Base-by-base conservation (phyloP, 1,139 yeast genomes). In the Nakaseomyces delphensis region DNA sequence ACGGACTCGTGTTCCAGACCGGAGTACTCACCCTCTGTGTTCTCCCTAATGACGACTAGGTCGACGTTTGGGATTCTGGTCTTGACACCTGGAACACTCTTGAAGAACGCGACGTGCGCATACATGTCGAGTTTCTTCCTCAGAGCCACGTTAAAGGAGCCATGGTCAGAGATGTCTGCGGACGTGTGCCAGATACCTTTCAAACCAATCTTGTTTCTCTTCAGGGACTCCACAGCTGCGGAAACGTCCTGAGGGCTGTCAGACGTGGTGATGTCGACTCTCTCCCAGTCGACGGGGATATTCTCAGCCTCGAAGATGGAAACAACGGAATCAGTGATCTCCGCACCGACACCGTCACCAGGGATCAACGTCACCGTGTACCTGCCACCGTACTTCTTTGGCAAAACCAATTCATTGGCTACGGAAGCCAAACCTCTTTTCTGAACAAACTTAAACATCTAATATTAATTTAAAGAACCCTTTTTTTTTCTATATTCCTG, bases 1-100 rank as follows among this genome's bases (percentile, higher is more conserved):
- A 85, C 93, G 40, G 96, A 85, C 69, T 84, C 93, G 71, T 91
- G 97, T 74, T 91, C 98, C 62, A 91, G 76, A 59, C 98, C 98
- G 45, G 97, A 87, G 74, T 87, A 91, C 70, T 91, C 98, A 73
- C 96, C 97, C 72, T 91, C 97, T 43, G 87, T 77, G 77, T 91
- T 91, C 71, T 91, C 98, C 75, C 98, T 86, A 61, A 91, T 94
- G 53, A 91, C 75, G 39, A 89, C 96, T 65, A 89, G 77, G 70
- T 89, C 97, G 53, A 89, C 84, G 53, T 84, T 87, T 49, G 80
- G 75, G 64, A 86, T 77, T 66, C 91, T 84, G 51, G 95, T 82
- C 68, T 84, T 75, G 55, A 87, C 95, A 67, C 98, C 97, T 49
- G 95, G 95, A 50, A 91, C 79, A 69, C 84, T 84, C 74, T 91